These are phyloP conservation scores for Lotus japonicus DNA, from an alignment of 306 rosid species.

Conservation along the genomic window DNA sequence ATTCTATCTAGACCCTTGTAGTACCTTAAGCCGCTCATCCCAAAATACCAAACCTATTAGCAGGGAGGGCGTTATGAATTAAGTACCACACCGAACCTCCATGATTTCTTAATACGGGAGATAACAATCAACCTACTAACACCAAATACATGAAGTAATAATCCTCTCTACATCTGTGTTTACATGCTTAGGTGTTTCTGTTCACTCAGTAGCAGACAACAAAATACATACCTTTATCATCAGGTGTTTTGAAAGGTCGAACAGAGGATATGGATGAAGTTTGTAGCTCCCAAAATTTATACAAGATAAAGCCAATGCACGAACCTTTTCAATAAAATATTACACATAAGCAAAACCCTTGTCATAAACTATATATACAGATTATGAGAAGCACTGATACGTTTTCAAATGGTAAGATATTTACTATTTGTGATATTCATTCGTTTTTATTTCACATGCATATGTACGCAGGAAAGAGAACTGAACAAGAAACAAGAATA, in stretches of 20 bases:
- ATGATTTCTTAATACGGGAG: not conserved
- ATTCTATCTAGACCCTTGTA: no score
- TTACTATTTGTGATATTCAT: not conserved
- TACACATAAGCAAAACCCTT: not conserved
- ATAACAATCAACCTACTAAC: not conserved
- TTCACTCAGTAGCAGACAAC: not conserved
- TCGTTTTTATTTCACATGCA: not conserved
- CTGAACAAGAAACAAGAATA: not conserved
- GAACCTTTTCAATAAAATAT: slow-evolving; percentile 37
- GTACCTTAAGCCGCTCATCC: not conserved
- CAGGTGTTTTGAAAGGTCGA: slow-evolving; percentile 51
- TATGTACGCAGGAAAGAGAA: not conserved
- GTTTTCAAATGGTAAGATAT: not conserved
- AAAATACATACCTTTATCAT: slow-evolving; percentile 67
- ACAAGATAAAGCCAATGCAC: slow-evolving; percentile 65
- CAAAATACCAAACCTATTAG: not conserved
- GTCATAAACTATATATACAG: not conserved
- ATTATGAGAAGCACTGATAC: slow-evolving; percentile 5
- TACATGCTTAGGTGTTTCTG: not conserved
- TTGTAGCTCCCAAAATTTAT: slow-evolving; percentile 76
- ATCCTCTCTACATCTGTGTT: not conserved
- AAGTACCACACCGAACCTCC: not conserved
- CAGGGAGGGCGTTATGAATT: not conserved
- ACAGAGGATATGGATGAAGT: slow-evolving; percentile 77
- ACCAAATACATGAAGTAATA: not conserved